Evolutionary conservation across 202 grass and related monocot genomes (phyloP).

Genomic region (Setaria viridis): DNA sequence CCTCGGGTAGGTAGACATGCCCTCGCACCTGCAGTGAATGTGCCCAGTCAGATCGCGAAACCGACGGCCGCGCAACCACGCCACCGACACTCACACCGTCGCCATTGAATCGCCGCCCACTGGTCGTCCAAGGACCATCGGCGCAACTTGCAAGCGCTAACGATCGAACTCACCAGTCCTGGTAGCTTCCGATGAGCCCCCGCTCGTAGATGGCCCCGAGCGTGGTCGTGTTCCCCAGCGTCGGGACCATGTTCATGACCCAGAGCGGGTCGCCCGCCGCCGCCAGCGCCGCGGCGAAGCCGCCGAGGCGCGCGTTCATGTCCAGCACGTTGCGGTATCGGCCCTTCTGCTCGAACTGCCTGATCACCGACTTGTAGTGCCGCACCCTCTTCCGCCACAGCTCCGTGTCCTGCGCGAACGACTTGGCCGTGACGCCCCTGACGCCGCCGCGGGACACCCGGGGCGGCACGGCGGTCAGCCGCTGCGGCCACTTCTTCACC

Average conservation of each 20-base stretch:
- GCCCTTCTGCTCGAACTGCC: slow-evolving; percentile 70
- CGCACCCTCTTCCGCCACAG: slow-evolving; percentile 74
- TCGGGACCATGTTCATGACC: slow-evolving; percentile 95
- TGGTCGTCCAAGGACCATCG: slow-evolving; percentile 10
- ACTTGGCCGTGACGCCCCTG: slow-evolving; percentile 57
- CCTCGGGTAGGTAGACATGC: slow-evolving; percentile 84
- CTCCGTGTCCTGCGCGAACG: slow-evolving; percentile 71
- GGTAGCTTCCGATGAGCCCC: slow-evolving; percentile 89
- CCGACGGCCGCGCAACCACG: neutral
- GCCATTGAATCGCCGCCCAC: slow-evolving; percentile 35
- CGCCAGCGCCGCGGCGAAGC: slow-evolving; percentile 77
- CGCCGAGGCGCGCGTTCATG: slow-evolving; percentile 78
- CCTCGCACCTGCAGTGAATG: slow-evolving; percentile 74
- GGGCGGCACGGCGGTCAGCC: slow-evolving; percentile 74
- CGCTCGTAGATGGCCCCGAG: slow-evolving; percentile 89
- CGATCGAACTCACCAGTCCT: slow-evolving; percentile 66
- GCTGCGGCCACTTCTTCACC: slow-evolving; percentile 87
- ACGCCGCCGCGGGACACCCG: slow-evolving; percentile 55
- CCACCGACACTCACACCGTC: slow-evolving; percentile 35
- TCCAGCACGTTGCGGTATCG: slow-evolving; percentile 94
- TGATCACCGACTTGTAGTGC: slow-evolving; percentile 75
- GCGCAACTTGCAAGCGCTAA: neutral
- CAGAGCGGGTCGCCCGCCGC: slow-evolving; percentile 66
- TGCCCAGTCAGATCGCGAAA: slow-evolving; percentile 18
- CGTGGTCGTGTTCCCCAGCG: slow-evolving; percentile 50